These are phyloP conservation scores for Magnusiomyces magnusii DNA, from an alignment of 1,139 yeast genomes.

Conservation along the genomic window DNA sequence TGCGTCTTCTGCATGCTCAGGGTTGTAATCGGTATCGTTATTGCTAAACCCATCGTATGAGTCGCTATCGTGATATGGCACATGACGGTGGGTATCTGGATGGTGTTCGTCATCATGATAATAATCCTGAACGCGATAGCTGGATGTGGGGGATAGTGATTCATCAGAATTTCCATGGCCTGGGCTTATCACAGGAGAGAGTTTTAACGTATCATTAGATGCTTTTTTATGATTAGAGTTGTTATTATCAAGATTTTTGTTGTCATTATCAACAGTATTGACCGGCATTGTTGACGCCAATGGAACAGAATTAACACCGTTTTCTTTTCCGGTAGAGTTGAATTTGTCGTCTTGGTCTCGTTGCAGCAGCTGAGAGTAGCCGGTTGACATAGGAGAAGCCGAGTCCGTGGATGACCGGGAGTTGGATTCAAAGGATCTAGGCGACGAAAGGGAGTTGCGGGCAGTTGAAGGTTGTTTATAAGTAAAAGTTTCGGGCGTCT, in stretches of 20 bases:
- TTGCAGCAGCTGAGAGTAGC: slow-evolving; percentile 54
- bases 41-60: neutral
- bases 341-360: slow-evolving; percentile 75
- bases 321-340: neutral
- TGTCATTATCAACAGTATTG: neutral
- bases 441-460: neutral
- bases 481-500: too few relatives aligned
- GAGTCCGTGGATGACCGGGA: neutral
- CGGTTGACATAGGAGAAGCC: neutral
- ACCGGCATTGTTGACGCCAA: neutral
- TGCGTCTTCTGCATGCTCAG: neutral
- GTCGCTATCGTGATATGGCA: neutral
- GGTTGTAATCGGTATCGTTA: neutral
- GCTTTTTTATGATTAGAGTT: too few relatives aligned
- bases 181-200: too few relatives aligned
- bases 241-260: neutral
- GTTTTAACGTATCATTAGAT: neutral
- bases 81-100: neutral
- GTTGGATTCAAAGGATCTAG: neutral
- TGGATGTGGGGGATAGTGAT: neutral
- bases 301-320: neutral
- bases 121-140: neutral
- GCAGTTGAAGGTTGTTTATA: neutral
- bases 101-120: neutral
- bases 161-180: neutral